Base-by-base conservation (phyloP, 1,139 yeast species). In the Saccharomyces hybrid region DNA sequence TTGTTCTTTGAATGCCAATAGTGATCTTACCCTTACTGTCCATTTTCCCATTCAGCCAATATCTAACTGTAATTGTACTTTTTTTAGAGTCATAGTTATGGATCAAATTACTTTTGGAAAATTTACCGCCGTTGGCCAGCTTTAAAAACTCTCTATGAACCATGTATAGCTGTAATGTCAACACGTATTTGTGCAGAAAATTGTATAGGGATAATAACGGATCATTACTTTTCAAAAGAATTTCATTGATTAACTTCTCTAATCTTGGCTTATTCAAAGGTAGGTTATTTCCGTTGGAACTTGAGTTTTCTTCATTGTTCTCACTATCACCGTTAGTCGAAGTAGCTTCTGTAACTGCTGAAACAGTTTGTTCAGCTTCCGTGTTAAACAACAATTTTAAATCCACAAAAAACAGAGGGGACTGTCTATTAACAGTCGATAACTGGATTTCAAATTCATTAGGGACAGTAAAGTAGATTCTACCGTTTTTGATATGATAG, bases 401-500 rank as follows among this genome's bases (percentile, higher is more conserved):
- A 67, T 88, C 95, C 34, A 93, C 87, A 61, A 86, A 77, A 65
- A 83, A 85, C 62, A 86, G 85, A 11, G 91, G 91, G 0, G 90
- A 81, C 28, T 76, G 73, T 53, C 85, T 87, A 58, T 86, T 83
- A 2, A 85, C 84, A 3, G 88, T 83, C 0, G 93, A 84, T 14
- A 89, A 71, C 47, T 86, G 84, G 11, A 86, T 81, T 60, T 82
- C 80, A 65, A 87, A 90, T 54, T 86, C 87, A 55, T 81, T 78
- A 0, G 81, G 78, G 4, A 86, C 81, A 11, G 76, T 73, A 58
- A 93, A 85, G 53, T 80, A 79, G 3, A 87, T 84, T 52, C 95
- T 75, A 4, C 98, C 99, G 68, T 91, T 84, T 56, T 77, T 76
- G 23, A 93, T 82, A 27, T 71, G 73, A 67, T 86, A 88, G 57